Evolutionary conservation across 176 grass and related monocot species (phyloP).

Genomic region (Bromus sterilis): DNA sequence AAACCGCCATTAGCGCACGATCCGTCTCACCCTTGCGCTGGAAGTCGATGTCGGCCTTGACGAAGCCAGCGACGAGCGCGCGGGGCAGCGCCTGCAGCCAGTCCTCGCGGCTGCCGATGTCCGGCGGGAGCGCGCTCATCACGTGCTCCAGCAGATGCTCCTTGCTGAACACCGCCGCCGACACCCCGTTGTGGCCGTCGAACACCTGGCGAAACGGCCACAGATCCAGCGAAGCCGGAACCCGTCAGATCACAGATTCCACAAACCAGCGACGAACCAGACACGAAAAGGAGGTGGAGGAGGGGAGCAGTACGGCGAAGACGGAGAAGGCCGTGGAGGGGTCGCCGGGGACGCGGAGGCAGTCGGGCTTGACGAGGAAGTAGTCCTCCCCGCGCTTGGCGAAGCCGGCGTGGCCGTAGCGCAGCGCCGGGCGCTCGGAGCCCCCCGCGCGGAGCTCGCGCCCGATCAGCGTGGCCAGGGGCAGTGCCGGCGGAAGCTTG

Average conservation of each 20-base stretch:
- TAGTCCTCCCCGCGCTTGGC: slow-evolving; percentile 92
- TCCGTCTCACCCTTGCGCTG: slow-evolving; percentile 61
- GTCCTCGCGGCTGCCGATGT: slow-evolving; percentile 63
- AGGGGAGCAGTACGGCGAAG: slow-evolving; percentile 54
- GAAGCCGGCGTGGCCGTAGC: slow-evolving; percentile 75
- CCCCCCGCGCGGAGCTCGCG: slow-evolving; percentile 63
- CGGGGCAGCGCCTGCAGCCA: slow-evolving; percentile 78
- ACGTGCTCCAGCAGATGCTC: slow-evolving; percentile 88
- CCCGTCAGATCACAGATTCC: slow-evolving; percentile 3
- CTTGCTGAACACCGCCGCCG: slow-evolving; percentile 81
- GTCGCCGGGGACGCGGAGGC: slow-evolving; percentile 62
- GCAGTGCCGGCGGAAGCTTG: slow-evolving; percentile 19
- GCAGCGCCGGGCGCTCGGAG: slow-evolving; percentile 58
- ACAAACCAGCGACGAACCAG: background rate
- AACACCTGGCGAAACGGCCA: slow-evolving; percentile 48
- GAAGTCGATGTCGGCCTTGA: slow-evolving; percentile 95
- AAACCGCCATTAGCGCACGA: background rate
- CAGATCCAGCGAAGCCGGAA: slow-evolving; percentile 25
- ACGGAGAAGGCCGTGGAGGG: slow-evolving; percentile 77
- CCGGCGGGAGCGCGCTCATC: slow-evolving; percentile 76
- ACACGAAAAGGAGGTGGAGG: background rate
- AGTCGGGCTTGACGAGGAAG: slow-evolving; percentile 87
- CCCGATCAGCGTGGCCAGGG: slow-evolving; percentile 58
- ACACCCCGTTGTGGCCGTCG: slow-evolving; percentile 93
- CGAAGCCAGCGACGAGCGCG: slow-evolving; percentile 88